Percentiles rank a stretch among this genome's conserved stretches.
These are phyloP conservation scores for Colletotrichum sp. DNA, from an alignment of 2,329 filamentous ascomycete genomes.

Conservation along the genomic window DNA sequence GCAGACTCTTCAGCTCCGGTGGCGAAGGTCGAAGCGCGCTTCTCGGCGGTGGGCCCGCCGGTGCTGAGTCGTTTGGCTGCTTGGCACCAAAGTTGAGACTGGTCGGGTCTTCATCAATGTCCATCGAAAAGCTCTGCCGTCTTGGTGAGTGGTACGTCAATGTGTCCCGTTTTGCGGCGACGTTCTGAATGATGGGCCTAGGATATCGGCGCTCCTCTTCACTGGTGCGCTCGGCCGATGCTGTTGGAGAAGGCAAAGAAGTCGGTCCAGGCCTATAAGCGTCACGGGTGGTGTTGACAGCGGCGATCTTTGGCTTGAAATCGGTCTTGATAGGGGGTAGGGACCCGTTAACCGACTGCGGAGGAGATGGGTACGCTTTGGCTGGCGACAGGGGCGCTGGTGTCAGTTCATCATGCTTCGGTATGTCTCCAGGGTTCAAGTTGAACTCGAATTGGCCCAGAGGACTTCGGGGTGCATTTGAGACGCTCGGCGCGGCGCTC, in stretches of 20 bases:
- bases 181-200: constrained; percentile 51
- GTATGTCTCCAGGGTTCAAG: constrained; percentile 22
- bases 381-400: constrained; percentile 19
- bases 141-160: constrained; percentile 50
- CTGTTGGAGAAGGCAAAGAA: constrained; percentile 47
- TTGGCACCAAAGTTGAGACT: not conserved
- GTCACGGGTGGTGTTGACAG: constrained; percentile 27
- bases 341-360: constrained; percentile 34
- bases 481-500: constrained; percentile 20
- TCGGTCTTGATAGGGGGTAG: constrained; percentile 22
- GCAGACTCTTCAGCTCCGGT: not conserved
- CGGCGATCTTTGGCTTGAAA: constrained; percentile 16
- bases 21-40: constrained; percentile 18
- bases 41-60: constrained; percentile 13
- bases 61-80: not conserved
- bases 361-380: constrained; percentile 35
- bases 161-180: constrained; percentile 57
- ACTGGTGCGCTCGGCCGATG: constrained; percentile 42
- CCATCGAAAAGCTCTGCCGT: constrained; percentile 54
- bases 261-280: constrained; percentile 31
- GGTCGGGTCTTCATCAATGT: constrained; percentile 40
- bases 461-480: constrained; percentile 38
- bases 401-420: not conserved
- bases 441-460: constrained; percentile 46
- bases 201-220: constrained; percentile 40